A percentile compares a stretch with the other conserved stretches of the same genome.
Conservation (phyloP, 805 yeast genomes). For the Teunomyces aglyptinius region DNA sequence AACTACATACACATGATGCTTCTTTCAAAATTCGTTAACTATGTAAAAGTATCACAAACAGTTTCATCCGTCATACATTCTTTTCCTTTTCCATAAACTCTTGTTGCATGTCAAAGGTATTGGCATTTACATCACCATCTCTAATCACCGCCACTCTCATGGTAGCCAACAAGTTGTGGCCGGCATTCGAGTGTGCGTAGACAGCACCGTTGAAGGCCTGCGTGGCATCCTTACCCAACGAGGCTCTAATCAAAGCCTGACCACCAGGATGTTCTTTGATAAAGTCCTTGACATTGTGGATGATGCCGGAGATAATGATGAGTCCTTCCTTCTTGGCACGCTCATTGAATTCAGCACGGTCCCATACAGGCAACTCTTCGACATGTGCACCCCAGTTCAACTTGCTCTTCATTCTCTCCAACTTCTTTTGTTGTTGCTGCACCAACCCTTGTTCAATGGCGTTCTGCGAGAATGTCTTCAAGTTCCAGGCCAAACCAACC, state of each 20-base stretch:
- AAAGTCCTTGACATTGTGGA: constrained; percentile 69
- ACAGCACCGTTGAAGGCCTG: constrained; percentile 85
- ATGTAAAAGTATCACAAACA: too few relatives aligned
- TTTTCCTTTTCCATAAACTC: constrained; percentile 39
- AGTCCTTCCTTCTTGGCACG: constrained; percentile 55
- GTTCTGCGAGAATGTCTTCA: constrained; percentile 73
- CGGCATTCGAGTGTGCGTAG: constrained; percentile 82
- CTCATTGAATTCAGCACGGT: constrained; percentile 56
- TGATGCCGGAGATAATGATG: constrained; percentile 73
- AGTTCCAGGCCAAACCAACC: constrained; percentile 67
- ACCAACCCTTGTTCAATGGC: constrained; percentile 80
- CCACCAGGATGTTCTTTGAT: constrained; percentile 86
- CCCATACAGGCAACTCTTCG: constrained; percentile 71
- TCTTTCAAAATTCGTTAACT: not conserved
- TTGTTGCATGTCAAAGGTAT: constrained; percentile 54
- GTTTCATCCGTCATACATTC: not conserved
- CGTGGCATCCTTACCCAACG: constrained; percentile 79
- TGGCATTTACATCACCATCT: constrained; percentile 57
- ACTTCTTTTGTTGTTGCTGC: constrained; percentile 81
- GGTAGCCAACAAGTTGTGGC: constrained; percentile 76
- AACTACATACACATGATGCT: too few relatives aligned
- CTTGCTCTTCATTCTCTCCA: constrained; percentile 58
- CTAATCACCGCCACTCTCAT: constrained; percentile 80
- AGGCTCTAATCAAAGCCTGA: constrained; percentile 64
- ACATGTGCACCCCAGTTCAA: constrained; percentile 77